Base-by-base conservation (phyloP, 441 rosid species). In the Adansonia gregorii region DNA sequence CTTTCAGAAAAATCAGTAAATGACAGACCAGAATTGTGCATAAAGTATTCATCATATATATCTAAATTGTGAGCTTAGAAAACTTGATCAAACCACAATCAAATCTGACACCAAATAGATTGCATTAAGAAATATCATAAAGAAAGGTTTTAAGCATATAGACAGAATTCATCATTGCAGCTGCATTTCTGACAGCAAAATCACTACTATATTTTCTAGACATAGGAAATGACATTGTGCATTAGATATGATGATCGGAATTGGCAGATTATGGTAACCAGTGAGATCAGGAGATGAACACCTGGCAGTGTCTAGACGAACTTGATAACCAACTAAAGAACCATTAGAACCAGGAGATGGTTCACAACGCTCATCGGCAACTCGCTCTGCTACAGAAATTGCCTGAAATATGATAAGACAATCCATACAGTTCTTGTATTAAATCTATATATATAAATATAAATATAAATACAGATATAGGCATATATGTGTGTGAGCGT, bases 301-400 rank as follows among this genome's bases (percentile, higher is more conserved):
- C 99, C 98, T 88, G 81, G 97, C 97, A 79, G 91, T 93, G 80
- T 95, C 95, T 79, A 92, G 94, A 83, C 97, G 98, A 88, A 95
- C 99, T 93, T 95, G 99, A 91, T 93, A 95, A 83, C 98, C 99
- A 86, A 93, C 94, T 89, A 92, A 80, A 77, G 98, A 93, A 78
- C 94, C 92, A 83, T 79, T 80, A 46, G 85, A 85, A 89, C 99
- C 99, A 63, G 98, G 97, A 59, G 91, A 86, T 82, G 90, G 83
- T 87, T 93, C 99, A 84, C 92, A 92, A 20, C 97, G 98, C 87
- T 95, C 98, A 81, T 93, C 94, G 72, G 97, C 90, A 87, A 95
- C 98, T 85, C 99, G 90, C 85, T 92, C 97, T 76, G 99, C 98
- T 67, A 95, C 99, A 78, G 98, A 92, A 86, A 92, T 89, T 87